Evolutionary conservation across 768 basidiomycete species (phyloP).

Genomic region (Sarcodon aspratus): DNA sequence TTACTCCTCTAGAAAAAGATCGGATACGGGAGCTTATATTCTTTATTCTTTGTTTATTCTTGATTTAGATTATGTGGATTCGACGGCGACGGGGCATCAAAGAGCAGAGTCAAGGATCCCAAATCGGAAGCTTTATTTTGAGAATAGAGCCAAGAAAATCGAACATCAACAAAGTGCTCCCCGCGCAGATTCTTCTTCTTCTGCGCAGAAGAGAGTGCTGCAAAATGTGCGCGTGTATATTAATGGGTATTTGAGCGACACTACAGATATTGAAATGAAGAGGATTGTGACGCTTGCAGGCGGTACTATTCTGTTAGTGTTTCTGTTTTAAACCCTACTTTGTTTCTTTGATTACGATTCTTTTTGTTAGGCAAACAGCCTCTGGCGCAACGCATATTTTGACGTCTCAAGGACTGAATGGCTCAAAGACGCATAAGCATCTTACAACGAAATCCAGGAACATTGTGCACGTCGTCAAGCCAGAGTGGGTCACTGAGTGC

Average conservation of each 20-base stretch:
- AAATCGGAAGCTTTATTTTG: conserved; percentile 10
- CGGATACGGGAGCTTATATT: neutral
- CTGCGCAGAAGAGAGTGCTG: conserved; percentile 19
- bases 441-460: conserved; percentile 38
- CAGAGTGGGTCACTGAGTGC: conserved; percentile 69
- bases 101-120: conserved; percentile 14
- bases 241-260: conserved; percentile 55
- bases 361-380: conserved; percentile 31
- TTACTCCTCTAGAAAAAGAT: neutral
- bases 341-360: neutral
- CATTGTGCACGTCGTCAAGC: conserved; percentile 53
- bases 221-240: conserved; percentile 51
- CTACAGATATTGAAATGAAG: conserved; percentile 77
- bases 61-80: conserved; percentile 42
- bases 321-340: neutral
- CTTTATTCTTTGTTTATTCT: neutral
- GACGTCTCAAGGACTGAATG: conserved; percentile 61
- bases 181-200: conserved; percentile 10
- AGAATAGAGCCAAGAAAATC: conserved; percentile 12
- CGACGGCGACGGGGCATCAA: conserved; percentile 38
- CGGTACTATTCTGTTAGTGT: conserved; percentile 45
- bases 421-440: conserved; percentile 57
- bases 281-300: conserved; percentile 54
- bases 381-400: conserved; percentile 71
- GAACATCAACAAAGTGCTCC: conserved; percentile 9